Base-by-base conservation (phyloP, 129 eudicot genomes). In the Arctium lappa region DNA sequence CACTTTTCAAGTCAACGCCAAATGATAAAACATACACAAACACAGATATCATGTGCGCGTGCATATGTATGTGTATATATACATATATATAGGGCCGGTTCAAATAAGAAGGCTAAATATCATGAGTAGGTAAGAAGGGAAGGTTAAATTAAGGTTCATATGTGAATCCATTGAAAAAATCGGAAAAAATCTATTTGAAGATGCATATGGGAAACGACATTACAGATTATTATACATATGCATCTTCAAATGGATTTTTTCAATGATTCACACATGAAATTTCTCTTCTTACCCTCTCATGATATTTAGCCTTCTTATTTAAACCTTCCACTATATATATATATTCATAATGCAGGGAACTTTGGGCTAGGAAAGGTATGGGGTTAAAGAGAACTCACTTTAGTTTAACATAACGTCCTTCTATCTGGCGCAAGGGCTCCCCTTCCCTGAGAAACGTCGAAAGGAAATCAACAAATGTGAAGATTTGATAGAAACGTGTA, bases 331-430 rank as follows among this genome's bases (percentile, higher is more conserved):
- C 46, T 42, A 42, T 42, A 42, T 42, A 42, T 42, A 8, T 39
- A 42, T 42, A 42, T 72, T 10, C 50, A n/a, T 18, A 65, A 75
- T n/a, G 44, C 36, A n/a, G 46, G 75, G 63, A 66, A 32, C 29
- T 82, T 22, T 18, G 37, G 30, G 39, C 33, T 31, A 60, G 75
- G 46, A 80, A 74, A 46, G 30, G 29, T 10, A 15, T 1, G 38
- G 36, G 72, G 56, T 29, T 38, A 72, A 7, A 30, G 29, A 62
- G 18, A 83, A 89, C 98, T 92, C 83, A 90, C 98, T 92, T 94
- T 65, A 94, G 82, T 90, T 95, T 87, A 48, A 94, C 84, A 86
- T 89, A 94, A 42, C 90, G 89, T 72, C 95, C 89, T 86, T 92
- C 72, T 84, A 92, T 85, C 87, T 94, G 98, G 48, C 95, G 90